These are phyloP conservation scores for Aureobasidium subglaciale DNA, from an alignment of 2,329 filamentous ascomycete genomes.

Conservation along the genomic window DNA sequence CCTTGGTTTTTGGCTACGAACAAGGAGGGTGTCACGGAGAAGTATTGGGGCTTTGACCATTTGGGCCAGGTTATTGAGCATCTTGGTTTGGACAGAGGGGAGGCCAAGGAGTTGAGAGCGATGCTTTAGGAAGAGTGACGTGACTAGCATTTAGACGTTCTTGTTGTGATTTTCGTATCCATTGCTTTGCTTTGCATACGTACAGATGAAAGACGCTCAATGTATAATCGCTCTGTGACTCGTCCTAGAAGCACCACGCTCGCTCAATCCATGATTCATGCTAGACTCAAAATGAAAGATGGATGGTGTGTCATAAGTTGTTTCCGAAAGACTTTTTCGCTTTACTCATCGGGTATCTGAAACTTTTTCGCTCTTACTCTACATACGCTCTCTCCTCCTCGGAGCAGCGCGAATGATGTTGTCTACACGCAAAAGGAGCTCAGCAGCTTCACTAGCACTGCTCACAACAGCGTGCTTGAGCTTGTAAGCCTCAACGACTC, in stretches of 20 bases:
- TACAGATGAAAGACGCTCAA: neutral
- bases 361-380: conserved; percentile 24
- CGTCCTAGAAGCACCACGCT: neutral
- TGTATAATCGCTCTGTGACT: neutral
- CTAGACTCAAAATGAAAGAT: neutral
- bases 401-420: conserved; percentile 96
- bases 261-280: no score
- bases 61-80: conserved; percentile 48
- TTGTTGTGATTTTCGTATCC: neutral
- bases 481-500: conserved; percentile 97
- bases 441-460: conserved; percentile 90
- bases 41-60: conserved; percentile 56
- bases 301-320: neutral
- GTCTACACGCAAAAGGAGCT: conserved; percentile 91
- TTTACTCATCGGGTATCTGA: conserved; percentile 13
- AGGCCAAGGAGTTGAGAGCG: conserved; percentile 31
- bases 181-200: neutral
- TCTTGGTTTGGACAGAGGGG: conserved; percentile 42
- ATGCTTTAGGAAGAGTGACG: conserved; percentile 31
- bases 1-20: conserved; percentile 55
- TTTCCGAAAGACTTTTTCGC: conserved; percentile 5
- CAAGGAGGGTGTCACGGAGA: conserved; percentile 44
- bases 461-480: conserved; percentile 96
- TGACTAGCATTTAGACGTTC: no score
- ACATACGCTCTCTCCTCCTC: conserved; percentile 70